phyloP scores from a whole-genome alignment of 2,329 filamentous ascomycete genomes.

The Cladophialophora chaetospira region DNA sequence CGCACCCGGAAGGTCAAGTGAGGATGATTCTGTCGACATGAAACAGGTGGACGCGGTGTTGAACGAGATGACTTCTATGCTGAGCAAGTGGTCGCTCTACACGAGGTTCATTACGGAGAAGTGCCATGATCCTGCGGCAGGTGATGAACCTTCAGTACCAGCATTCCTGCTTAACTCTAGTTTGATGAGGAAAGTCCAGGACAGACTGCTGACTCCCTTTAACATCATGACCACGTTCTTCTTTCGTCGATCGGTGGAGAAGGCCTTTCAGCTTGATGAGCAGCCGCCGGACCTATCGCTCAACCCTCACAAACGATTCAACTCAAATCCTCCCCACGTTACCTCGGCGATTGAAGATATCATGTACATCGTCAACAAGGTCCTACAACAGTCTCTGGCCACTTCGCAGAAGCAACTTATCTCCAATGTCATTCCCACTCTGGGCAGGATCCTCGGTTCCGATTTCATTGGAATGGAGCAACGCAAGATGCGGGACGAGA shows the following conservation, averaged over 20 bases:
- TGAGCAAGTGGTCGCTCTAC: conserved; percentile 90
- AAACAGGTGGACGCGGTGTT: conserved; percentile 89
- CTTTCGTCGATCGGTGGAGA: conserved; percentile 93
- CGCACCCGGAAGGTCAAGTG: conserved; percentile 67
- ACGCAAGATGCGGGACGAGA: conserved; percentile 95
- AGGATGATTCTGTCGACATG: conserved; percentile 95
- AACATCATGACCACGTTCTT: conserved; percentile 95
- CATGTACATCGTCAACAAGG: conserved; percentile 97
- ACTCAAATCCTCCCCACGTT: conserved; percentile 82
- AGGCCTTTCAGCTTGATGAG: conserved; percentile 96
- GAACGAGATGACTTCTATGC: conserved; percentile 87
- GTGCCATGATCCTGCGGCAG: conserved; percentile 62
- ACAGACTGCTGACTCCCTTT: conserved; percentile 76
- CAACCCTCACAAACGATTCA: conserved; percentile 69
- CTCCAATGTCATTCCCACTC: conserved; percentile 72
- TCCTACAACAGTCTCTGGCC: conserved; percentile 80
- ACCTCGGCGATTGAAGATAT: conserved; percentile 96
- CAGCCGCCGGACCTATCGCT: conserved; percentile 77
- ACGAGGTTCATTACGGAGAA: conserved; percentile 85
- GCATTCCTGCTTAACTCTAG: conserved; percentile 76
- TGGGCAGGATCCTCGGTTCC: conserved; percentile 76
- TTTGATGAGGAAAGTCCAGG: conserved; percentile 74
- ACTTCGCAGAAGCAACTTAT: conserved; percentile 82
- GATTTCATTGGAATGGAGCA: conserved; percentile 98
- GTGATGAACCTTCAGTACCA: conserved; percentile 65